A percentile compares a stretch with the other conserved stretches of the same genome.
Evolutionary conservation across 352 stramenopile genomes (phyloP).

Genomic region (Phytopythium sindhum): DNA sequence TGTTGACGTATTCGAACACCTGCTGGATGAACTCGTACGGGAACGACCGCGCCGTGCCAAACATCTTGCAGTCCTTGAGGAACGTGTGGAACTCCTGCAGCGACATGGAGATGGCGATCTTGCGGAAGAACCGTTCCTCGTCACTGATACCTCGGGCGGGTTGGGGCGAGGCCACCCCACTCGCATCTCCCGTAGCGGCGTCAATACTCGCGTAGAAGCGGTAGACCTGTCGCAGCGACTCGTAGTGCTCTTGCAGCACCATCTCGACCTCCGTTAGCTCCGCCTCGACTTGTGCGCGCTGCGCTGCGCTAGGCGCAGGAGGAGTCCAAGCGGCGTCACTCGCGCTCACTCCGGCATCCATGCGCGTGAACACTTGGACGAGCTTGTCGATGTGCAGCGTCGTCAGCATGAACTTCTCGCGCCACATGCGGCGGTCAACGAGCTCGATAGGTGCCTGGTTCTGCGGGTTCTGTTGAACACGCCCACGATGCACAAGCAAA

Average conservation of each 20-base stretch:
- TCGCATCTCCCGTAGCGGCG: neutral
- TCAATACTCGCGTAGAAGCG: conserved; percentile 58
- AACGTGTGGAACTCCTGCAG: conserved; percentile 61
- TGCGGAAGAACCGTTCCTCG: conserved; percentile 60
- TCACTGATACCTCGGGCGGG: conserved; percentile 12
- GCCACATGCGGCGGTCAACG: conserved; percentile 43
- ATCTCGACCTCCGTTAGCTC: conserved; percentile 37
- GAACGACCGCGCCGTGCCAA: conserved; percentile 43
- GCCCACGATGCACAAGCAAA: conserved; percentile 33
- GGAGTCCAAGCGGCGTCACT: neutral
- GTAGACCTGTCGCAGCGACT: conserved; percentile 45
- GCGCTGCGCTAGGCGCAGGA: neutral
- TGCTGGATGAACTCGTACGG: conserved; percentile 55
- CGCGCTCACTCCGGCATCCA: neutral
- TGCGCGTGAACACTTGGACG: conserved; percentile 11
- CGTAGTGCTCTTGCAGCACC: conserved; percentile 41
- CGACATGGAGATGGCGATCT: conserved; percentile 64
- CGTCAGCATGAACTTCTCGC: conserved; percentile 62
- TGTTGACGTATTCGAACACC: conserved; percentile 54
- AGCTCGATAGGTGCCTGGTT: conserved; percentile 29
- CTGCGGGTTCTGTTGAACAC: conserved; percentile 17
- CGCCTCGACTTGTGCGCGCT: conserved; percentile 14
- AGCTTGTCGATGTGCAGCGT: conserved; percentile 45
- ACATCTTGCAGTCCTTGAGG: conserved; percentile 67
- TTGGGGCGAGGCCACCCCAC: neutral